Base-by-base conservation (phyloP, 805 yeast genomes). In the Wickerhamomyces chaumierensis region DNA sequence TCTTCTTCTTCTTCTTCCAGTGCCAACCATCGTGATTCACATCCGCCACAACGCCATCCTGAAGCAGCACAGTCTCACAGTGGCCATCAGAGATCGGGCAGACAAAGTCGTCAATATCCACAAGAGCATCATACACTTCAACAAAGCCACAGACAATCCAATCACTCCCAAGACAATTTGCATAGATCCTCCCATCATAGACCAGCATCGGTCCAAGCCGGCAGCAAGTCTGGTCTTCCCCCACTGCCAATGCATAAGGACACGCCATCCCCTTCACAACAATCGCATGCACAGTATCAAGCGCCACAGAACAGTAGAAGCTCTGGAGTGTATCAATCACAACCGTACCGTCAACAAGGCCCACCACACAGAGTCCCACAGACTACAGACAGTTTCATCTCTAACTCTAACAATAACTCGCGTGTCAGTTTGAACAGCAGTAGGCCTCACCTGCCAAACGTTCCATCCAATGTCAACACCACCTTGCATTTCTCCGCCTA, bases 281-380 rank as follows among this genome's bases (percentile, higher is more conserved):
- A n/a, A 7, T 18, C 33, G 23, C 23, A 21, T 21, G 23, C 9
- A 6, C 23, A 21, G 9, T 21, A 21, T 21, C n/a, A n/a, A n/a
- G n/a, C n/a, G n/a, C 23, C 23, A 7, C 9, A 7, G 23, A 9
- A 6, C 23, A 21, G 9, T 6, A 6, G 9, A 21, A 9, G 23
- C 23, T 21, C 23, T 21, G 9, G 9, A 7, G 9, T 7, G 11
- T 16, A 15, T 15, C 17, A 31, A n/a, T 31, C 18, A 16, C 53
- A 51, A 1, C 45, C 44, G 4, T 49, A 48, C 3, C 38, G 56
- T 23, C 49, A 49, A 28, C 58, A 55, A 36, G 51, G n/a, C n/a
- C 58, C 5, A 47, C 42, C 35, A 50, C 57, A 14, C 29, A 25
- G 5, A 25, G 29, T 4, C 29, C 29, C 7, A 4, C 29, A 11